Evolutionary conservation across 2,329 filamentous ascomycete genomes (phyloP).

Genomic region (Fusarium sp.): DNA sequence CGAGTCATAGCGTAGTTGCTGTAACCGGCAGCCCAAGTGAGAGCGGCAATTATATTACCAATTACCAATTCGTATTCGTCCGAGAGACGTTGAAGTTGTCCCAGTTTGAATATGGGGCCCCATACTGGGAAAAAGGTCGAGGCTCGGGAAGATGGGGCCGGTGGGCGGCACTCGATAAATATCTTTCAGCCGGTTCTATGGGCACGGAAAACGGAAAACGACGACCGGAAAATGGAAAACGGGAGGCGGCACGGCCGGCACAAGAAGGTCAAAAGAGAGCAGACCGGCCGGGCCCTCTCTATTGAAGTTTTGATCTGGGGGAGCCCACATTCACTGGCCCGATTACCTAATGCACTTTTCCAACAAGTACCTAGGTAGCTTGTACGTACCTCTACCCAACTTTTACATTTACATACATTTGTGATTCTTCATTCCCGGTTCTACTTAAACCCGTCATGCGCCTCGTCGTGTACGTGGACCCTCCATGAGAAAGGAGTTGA

Average conservation of each 20-base stretch:
- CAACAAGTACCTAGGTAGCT: background rate
- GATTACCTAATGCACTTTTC: constrained; percentile 10
- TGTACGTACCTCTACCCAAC: background rate
- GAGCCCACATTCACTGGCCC: too few species aligned
- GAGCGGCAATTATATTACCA: constrained; percentile 5
- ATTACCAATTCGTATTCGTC: background rate
- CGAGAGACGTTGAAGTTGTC: background rate
- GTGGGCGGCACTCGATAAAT: constrained; percentile 3
- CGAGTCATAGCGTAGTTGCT: constrained; percentile 2
- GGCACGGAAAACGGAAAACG: too few species aligned
- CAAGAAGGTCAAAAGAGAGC: constrained; percentile 26
- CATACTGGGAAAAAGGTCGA: background rate
- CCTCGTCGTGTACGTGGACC: constrained; percentile 19
- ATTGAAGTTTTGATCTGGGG: too few species aligned
- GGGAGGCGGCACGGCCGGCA: background rate
- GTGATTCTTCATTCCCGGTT: background rate
- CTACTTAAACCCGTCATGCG: constrained; percentile 15
- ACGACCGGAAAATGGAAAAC: background rate
- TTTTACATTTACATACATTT: background rate
- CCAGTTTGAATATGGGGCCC: background rate
- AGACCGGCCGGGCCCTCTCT: background rate
- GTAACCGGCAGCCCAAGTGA: constrained; percentile 9
- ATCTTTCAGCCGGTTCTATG: too few species aligned
- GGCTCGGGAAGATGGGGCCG: background rate
- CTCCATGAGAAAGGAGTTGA: background rate